These are phyloP conservation scores for Leucosporidium creatinivorum DNA, from an alignment of 768 basidiomycete genomes.

Conservation along the genomic window DNA sequence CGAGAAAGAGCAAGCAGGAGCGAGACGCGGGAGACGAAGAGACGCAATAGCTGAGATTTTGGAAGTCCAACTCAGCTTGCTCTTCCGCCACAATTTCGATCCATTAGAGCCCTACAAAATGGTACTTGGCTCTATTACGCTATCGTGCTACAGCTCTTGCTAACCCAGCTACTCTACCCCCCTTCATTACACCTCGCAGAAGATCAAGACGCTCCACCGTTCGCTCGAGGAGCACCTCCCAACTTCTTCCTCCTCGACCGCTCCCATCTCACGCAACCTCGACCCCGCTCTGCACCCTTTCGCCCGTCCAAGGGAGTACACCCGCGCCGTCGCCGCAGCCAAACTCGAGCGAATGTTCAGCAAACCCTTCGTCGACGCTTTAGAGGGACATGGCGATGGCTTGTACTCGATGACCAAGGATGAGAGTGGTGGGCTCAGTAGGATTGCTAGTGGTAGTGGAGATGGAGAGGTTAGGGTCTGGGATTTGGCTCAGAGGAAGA, in stretches of 20 bases:
- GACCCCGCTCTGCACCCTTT: constrained; percentile 96
- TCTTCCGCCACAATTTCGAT: too few species aligned
- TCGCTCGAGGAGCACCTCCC: constrained; percentile 49
- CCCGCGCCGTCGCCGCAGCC: constrained; percentile 83
- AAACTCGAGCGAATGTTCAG: constrained; percentile 97
- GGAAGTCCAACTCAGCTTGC: too few species aligned
- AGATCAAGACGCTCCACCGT: constrained; percentile 37
- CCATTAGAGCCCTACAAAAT: too few species aligned
- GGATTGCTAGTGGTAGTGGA: constrained; percentile 86
- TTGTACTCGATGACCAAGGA: constrained; percentile 73
- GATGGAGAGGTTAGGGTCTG: constrained; percentile 91
- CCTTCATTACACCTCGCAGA: constrained; percentile 13
- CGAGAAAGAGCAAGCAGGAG: too few species aligned
- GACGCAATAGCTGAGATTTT: too few species aligned
- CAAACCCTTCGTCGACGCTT: constrained; percentile 83
- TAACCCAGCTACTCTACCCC: not conserved
- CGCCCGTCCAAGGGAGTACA: constrained; percentile 82
- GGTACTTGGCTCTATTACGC: too few species aligned
- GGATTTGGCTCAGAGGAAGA: constrained; percentile 57
- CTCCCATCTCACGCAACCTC: constrained; percentile 81
- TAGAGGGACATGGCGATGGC: constrained; percentile 91
- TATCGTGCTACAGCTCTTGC: too few species aligned
- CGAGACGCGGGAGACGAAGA: too few species aligned
- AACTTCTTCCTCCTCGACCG: constrained; percentile 67
- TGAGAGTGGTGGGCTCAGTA: constrained; percentile 63